phyloP scores from a whole-genome alignment of 495 filamentous ascomycete genomes.

The Aspergillus indologenus region DNA sequence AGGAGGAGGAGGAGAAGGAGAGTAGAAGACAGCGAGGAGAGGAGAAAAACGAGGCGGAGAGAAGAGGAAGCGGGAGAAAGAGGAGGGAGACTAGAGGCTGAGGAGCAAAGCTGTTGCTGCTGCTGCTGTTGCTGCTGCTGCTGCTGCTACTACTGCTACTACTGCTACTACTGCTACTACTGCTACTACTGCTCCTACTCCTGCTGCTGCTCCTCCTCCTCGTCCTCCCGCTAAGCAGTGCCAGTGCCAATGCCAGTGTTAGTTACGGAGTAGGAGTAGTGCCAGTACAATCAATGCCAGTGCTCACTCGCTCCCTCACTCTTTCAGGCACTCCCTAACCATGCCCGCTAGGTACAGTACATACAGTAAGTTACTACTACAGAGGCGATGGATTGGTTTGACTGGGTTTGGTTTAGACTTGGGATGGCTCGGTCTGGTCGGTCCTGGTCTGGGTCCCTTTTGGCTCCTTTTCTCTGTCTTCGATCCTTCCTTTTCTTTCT shows the following conservation, averaged over 20 bases:
- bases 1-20: constrained; percentile 4
- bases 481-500: neutral
- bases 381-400: constrained; percentile 4
- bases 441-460: constrained; percentile 2
- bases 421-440: neutral
- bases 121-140: no score
- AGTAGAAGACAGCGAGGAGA: constrained; percentile 7
- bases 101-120: neutral
- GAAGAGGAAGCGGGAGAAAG: constrained; percentile 8
- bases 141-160: no score
- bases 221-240: neutral
- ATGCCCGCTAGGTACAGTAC: neutral
- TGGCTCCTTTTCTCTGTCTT: neutral
- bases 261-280: neutral
- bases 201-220: no score
- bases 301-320: neutral
- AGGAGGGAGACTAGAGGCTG: constrained; percentile 2
- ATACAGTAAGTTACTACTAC: neutral
- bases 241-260: neutral
- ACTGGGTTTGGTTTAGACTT: neutral
- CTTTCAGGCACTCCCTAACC: neutral
- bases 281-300: neutral
- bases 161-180: no score
- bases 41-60: constrained; percentile 19
- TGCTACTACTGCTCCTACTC: no score